Percentiles rank a stretch among this genome's conserved stretches.
These are phyloP conservation scores for Skeletonema potamos DNA, from an alignment of 108 stramenopile genomes.

Conservation along the genomic window DNA sequence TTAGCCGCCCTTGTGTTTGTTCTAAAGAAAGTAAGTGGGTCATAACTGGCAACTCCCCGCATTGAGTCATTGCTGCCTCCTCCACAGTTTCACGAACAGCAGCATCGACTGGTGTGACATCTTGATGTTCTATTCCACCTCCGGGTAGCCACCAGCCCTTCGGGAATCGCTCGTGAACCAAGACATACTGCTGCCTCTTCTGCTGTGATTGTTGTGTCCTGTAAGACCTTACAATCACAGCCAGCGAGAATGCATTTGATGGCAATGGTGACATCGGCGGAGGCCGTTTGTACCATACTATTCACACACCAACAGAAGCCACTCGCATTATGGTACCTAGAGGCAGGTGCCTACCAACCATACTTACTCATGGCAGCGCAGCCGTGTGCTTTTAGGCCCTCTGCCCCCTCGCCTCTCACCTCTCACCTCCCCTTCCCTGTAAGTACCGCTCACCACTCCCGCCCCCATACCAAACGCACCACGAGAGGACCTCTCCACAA, in stretches of 20 bases:
- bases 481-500: too few relatives aligned
- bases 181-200: slow-evolving; percentile 2
- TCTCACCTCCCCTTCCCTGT: too few relatives aligned
- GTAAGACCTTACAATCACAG: neutral
- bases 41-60: slow-evolving; percentile 8
- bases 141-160: slow-evolving; percentile 21
- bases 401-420: too few relatives aligned
- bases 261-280: neutral
- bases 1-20: slow-evolving; percentile 16
- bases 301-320: too few relatives aligned
- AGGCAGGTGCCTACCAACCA: too few relatives aligned
- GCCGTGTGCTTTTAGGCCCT: too few relatives aligned
- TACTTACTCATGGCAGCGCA: too few relatives aligned
- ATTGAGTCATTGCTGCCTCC: neutral
- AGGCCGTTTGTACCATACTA: neutral
- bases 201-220: neutral
- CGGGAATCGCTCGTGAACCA: slow-evolving; percentile 12
- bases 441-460: too few relatives aligned
- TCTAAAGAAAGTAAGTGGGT: slow-evolving; percentile 27
- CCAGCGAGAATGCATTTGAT: neutral
- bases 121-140: slow-evolving; percentile 11
- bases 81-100: slow-evolving; percentile 21
- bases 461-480: too few relatives aligned
- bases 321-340: too few relatives aligned
- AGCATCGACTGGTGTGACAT: slow-evolving; percentile 13